These are phyloP conservation scores for Rosellinia necatrix DNA, from an alignment of 2,329 filamentous ascomycete genomes.

Conservation along the genomic window DNA sequence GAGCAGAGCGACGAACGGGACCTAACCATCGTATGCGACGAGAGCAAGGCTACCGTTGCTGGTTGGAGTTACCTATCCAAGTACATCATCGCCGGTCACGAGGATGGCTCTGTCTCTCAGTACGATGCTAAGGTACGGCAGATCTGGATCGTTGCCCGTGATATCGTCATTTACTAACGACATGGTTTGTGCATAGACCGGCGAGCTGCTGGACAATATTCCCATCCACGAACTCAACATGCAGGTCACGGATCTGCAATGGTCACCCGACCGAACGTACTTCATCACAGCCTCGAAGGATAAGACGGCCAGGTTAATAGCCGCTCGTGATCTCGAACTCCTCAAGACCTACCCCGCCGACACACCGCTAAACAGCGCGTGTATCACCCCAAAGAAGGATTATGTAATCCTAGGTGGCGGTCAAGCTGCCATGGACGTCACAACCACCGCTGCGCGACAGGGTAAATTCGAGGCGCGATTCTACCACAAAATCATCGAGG, in stretches of 20 bases:
- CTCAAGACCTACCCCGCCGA: constrained; percentile 92
- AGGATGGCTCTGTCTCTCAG: constrained; percentile 89
- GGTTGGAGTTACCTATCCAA: constrained; percentile 94
- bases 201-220: constrained; percentile 79
- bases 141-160: not conserved
- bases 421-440: constrained; percentile 98
- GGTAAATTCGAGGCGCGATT: constrained; percentile 99
- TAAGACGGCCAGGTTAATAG: constrained; percentile 88
- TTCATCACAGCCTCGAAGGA: constrained; percentile 99
- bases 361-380: constrained; percentile 94
- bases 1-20: constrained; percentile 83
- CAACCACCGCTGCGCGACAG: constrained; percentile 88
- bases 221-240: constrained; percentile 84
- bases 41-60: constrained; percentile 96
- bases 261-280: constrained; percentile 91
- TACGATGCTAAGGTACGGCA: constrained; percentile 82
- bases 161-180: constrained; percentile 1
- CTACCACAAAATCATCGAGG: constrained; percentile 99
- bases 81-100: constrained; percentile 97
- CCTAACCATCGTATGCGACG: constrained; percentile 88
- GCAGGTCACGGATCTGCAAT: constrained; percentile 91
- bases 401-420: constrained; percentile 98
- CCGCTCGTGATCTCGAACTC: constrained; percentile 82
- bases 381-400: constrained; percentile 94
- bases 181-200: constrained; percentile 57